Evolutionary conservation across 2,329 filamentous ascomycete species (phyloP), one percentile per base, ranked within the genome.

Genomic region (Didymella segeticola): DNA sequence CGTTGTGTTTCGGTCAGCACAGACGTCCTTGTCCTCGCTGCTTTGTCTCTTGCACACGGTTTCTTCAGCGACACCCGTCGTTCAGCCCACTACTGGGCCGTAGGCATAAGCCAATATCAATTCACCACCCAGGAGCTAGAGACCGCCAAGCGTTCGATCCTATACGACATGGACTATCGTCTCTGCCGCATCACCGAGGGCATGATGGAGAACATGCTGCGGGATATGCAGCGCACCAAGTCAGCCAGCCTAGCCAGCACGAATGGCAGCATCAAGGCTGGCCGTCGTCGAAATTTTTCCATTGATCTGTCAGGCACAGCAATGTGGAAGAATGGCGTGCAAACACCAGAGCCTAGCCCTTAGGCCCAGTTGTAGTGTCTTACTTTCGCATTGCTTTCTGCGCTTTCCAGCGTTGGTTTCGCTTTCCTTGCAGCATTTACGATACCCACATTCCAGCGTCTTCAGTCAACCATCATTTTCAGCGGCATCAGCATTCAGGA

Each of bases 281-380:
- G 55, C 9, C 57, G 66, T n/a, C 47, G 58, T 34, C 64, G 64
- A 25, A 67, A 67, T 53, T 56, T 69, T 29, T 62, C 57, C 49
- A 57, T 73, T 34, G 56, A 56, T 47, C 61, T 72, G 17, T 56
- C 60, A 7, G 69, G 72, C 15, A 59, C 63, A 10, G 61, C 70
- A 8, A 59, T 70, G 9, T 74, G 72, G 71, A 59, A 51, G 37
- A 53, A 69, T 43, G 73, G 73, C 17, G 55, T 71, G 30, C 67
- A 71, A 42, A 75, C 73, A n/a, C 73, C 73, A 8, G 72, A 73
- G 46, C 73, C 72, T n/a, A 75, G 72, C 58, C 73, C 73, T 33
- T 75, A 60, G 69, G 36, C 8, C 7, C 33, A 8, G 15, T 19
- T 11, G 29, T 45, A 27, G 34, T 33, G 23, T 43, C 19, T 39